These are phyloP conservation scores for Diutina sp. DNA, from an alignment of 1,139 yeast genomes.

Conservation along the genomic window DNA sequence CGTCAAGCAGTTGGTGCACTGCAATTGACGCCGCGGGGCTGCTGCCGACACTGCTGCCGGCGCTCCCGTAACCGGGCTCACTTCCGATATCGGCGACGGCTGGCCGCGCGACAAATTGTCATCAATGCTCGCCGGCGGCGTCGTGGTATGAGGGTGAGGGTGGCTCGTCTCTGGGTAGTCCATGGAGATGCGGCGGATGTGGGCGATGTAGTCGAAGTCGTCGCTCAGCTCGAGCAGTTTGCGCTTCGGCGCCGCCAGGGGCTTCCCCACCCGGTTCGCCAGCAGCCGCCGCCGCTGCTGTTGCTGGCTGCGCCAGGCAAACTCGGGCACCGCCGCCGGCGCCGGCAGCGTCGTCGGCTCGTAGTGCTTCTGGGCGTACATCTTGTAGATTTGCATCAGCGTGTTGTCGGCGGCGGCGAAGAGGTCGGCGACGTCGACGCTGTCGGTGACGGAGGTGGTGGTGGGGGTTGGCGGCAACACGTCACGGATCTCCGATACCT, in stretches of 20 bases:
- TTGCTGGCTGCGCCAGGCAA: background rate
- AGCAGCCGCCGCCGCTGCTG: background rate
- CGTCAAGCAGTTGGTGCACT: conserved; percentile 34
- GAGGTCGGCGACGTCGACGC: background rate
- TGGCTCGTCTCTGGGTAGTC: conserved; percentile 8
- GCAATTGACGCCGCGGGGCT: conserved; percentile 9
- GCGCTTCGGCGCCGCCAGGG: background rate
- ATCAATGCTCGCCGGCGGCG: background rate
- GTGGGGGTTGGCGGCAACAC: background rate
- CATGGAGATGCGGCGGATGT: conserved; percentile 29
- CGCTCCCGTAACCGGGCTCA: background rate
- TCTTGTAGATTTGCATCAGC: conserved; percentile 2
- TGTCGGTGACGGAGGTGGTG: background rate
- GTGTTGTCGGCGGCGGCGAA: conserved; percentile 1
- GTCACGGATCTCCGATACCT: background rate
- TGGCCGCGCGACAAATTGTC: background rate
- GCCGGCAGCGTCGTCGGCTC: background rate
- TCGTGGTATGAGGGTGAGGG: background rate
- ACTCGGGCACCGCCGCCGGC: background rate
- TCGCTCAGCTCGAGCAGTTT: conserved; percentile 9
- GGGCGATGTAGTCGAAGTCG: conserved; percentile 37
- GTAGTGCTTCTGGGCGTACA: background rate
- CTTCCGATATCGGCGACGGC: background rate
- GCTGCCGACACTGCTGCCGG: conserved; percentile 4
- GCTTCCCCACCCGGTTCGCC: background rate